Evolutionary conservation across 1,284 basidiomycete genomes (phyloP), one percentile per base, ranked within the genome.

Genomic region (Cystobasidium pallidum): DNA sequence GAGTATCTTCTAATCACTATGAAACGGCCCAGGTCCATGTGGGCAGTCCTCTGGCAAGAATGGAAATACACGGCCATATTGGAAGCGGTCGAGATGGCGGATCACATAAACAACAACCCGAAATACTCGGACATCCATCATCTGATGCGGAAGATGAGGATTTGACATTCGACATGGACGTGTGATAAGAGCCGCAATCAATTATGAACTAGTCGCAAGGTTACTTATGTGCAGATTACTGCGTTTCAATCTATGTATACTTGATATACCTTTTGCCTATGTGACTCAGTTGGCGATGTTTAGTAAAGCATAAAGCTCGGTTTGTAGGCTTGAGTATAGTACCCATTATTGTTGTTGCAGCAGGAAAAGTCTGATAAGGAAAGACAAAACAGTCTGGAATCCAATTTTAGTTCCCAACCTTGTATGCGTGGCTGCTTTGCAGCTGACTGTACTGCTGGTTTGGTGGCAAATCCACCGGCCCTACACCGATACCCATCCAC

Each of bases 121-220:
- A 51, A 2, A 15, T 34, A 39, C 67, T 45, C 1, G 30, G 57
- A 8, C 62, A 64, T 10, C 30, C 15, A 10, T 32, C 30, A n/a
- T 24, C 43, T 3, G 62, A 55, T 26, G 51, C 19, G n/a, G 68
- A 71, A 43, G 68, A 71, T 15, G 68, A 71, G 15, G 68, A 71
- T 36, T 24, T 71, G n/a, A 39, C 55, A 10, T 71, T 71, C 28
- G 68, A 71, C 30, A 63, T 71, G 61, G 68, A 71, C 39, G 68
- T 71, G 28, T 71, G 21, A 34, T 21, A n/a, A 45, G 11, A 3
- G 4, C n/a, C 11, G 43, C 15, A 11, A 45, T 3, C 3, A 3
- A 19, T 8, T 39, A 7, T 4, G 43, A 11, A 45, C 3, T 45
- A 11, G 19, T n/a, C 4, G 26, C 39, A 62, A 43, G 26, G n/a